phyloP scores from a whole-genome alignment of 2,329 filamentous ascomycete species.

The Whalleya microplaca region DNA sequence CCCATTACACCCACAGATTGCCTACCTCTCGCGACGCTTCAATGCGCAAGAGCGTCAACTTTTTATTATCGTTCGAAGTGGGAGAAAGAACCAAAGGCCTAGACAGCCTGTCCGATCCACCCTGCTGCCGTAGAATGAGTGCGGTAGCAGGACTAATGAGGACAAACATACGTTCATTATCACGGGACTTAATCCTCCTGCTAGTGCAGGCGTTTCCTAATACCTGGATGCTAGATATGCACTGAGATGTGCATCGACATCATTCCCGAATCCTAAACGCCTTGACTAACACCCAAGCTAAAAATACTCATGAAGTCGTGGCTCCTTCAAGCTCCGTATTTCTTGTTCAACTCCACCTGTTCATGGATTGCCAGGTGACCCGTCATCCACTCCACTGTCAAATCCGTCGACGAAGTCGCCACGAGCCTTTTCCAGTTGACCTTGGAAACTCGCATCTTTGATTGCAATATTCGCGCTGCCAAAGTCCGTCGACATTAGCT shows the following conservation, averaged over 20 bases:
- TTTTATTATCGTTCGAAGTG: constrained; percentile 61
- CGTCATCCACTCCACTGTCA: constrained; percentile 52
- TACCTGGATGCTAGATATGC: constrained; percentile 1
- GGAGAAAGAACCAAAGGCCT: constrained; percentile 65
- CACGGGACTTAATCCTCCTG: constrained; percentile 2
- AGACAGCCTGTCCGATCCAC: constrained; percentile 71
- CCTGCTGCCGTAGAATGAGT: constrained; percentile 61
- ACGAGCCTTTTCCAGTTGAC: constrained; percentile 29
- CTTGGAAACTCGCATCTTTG: constrained; percentile 30
- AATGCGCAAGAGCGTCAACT: constrained; percentile 64
- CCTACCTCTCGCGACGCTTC: constrained; percentile 62
- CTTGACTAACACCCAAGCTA: not conserved
- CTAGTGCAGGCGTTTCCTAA: not conserved
- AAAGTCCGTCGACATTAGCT: constrained; percentile 32
- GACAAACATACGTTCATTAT: constrained; percentile 53
- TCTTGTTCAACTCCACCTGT: constrained; percentile 1
- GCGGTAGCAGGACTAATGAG: constrained; percentile 67
- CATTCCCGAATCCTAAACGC: not conserved
- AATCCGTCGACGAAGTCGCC: constrained; percentile 61
- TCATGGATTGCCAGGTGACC: constrained; percentile 32
- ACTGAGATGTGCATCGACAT: not conserved
- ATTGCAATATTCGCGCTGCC: constrained; percentile 32
- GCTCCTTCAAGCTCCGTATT: not conserved
- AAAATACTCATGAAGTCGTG: not conserved
- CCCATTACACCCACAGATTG: constrained; percentile 55